Conservation (phyloP, 768 basidiomycete species). For the Trametes elegans region DNA sequence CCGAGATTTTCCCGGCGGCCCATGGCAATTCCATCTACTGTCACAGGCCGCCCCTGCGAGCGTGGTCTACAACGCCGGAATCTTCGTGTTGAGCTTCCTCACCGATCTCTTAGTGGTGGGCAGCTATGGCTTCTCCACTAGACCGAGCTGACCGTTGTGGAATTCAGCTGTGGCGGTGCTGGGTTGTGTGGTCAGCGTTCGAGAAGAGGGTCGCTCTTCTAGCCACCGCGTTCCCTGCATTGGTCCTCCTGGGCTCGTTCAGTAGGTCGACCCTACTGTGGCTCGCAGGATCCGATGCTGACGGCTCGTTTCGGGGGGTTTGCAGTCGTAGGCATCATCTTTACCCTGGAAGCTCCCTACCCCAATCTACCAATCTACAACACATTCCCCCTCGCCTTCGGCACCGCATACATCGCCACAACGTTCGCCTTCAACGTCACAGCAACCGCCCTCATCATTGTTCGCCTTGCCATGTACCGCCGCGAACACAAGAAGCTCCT, state of each 20-base stretch:
- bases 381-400: conserved; percentile 10
- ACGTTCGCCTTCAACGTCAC: conserved; percentile 24
- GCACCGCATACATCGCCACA: conserved; percentile 20
- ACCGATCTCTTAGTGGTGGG: conserved; percentile 42
- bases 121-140: neutral
- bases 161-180: conserved; percentile 44
- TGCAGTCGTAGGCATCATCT: too few relatives aligned
- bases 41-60: conserved; percentile 40
- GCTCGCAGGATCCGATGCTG: too few relatives aligned
- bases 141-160: neutral
- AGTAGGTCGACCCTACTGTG: too few relatives aligned
- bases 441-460: conserved; percentile 23
- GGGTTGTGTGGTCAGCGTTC: conserved; percentile 43
- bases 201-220: conserved; percentile 32
- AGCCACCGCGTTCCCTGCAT: conserved; percentile 35
- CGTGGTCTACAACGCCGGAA: conserved; percentile 39
- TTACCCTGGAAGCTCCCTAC: too few relatives aligned
- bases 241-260: conserved; percentile 40
- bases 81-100: conserved; percentile 42
- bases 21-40: conserved; percentile 42
- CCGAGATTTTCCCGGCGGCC: conserved; percentile 31
- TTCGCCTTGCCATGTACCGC: conserved; percentile 20
- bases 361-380: neutral
- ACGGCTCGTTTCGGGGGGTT: too few relatives aligned
- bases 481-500: neutral